These are phyloP conservation scores for Asclepias syriaca DNA, from an alignment of 257 asterid genomes.

Conservation along the genomic window DNA sequence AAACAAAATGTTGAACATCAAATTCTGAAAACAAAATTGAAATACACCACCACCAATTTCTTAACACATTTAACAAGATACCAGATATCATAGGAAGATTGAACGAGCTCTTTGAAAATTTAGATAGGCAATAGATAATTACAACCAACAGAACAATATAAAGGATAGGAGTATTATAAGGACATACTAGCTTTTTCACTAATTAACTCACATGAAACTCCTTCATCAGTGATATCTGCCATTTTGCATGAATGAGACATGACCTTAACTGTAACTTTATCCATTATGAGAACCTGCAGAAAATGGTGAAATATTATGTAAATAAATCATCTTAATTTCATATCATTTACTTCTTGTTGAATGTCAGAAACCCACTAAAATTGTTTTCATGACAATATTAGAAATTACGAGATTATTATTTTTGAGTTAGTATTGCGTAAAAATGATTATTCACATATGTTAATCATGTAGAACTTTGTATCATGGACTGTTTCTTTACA, in stretches of 20 bases:
- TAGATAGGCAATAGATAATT: neutral
- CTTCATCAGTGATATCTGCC: constrained; percentile 97
- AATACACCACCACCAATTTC: neutral
- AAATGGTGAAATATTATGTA: constrained; percentile 5
- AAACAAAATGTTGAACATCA: neutral
- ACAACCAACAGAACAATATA: neutral
- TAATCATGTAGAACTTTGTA: neutral
- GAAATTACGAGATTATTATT: neutral
- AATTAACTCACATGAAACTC: constrained; percentile 77
- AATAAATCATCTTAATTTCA: constrained; percentile 2
- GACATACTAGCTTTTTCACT: neutral
- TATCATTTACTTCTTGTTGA: neutral
- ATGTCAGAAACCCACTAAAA: neutral
- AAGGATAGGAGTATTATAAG: neutral
- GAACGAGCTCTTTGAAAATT: neutral
- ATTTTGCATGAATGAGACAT: constrained; percentile 94
- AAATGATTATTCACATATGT: neutral
- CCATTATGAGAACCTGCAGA: constrained; percentile 95
- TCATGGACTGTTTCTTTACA: neutral
- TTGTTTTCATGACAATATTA: neutral
- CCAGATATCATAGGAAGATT: neutral
- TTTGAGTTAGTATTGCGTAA: neutral
- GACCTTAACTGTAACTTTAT: constrained; percentile 89
- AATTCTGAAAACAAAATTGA: neutral
- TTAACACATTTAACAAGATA: neutral